Evolutionary conservation across 768 basidiomycete genomes (phyloP).

Genomic region (Rubroboletus satanas): DNA sequence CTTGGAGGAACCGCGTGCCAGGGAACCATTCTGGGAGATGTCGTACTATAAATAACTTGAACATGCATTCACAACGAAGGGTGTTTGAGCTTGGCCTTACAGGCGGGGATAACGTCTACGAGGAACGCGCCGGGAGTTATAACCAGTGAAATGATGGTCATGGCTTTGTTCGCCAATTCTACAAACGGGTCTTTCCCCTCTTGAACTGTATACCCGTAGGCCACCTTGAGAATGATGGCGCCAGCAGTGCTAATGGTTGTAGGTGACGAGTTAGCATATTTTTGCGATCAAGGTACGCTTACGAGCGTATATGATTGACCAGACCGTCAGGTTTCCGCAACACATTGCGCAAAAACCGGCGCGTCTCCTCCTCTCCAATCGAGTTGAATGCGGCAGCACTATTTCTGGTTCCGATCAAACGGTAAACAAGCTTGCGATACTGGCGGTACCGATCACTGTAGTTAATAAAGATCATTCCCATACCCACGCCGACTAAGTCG

Average conservation of each 20-base stretch:
- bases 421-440: conserved; percentile 12
- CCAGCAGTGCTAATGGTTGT: conserved; percentile 6
- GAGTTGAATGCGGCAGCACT: conserved; percentile 5
- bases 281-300: neutral
- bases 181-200: conserved; percentile 37
- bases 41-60: conserved; percentile 19
- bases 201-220: conserved; percentile 39
- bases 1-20: conserved; percentile 32
- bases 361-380: conserved; percentile 17
- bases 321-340: conserved; percentile 14
- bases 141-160: conserved; percentile 12
- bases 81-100: conserved; percentile 2
- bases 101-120: conserved; percentile 20
- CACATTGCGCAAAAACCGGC: neutral
- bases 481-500: conserved; percentile 17
- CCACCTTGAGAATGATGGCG: conserved; percentile 35
- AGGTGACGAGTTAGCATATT: no score
- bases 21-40: conserved; percentile 36
- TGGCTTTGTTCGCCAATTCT: conserved; percentile 23
- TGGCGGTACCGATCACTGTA: conserved; percentile 9
- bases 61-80: neutral
- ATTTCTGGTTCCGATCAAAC: conserved; percentile 10
- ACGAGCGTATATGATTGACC: conserved; percentile 23
- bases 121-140: conserved; percentile 12
- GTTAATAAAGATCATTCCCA: conserved; percentile 5